Conservation (phyloP, 116 monocot species). For the Dioscorea cayenensis region DNA sequence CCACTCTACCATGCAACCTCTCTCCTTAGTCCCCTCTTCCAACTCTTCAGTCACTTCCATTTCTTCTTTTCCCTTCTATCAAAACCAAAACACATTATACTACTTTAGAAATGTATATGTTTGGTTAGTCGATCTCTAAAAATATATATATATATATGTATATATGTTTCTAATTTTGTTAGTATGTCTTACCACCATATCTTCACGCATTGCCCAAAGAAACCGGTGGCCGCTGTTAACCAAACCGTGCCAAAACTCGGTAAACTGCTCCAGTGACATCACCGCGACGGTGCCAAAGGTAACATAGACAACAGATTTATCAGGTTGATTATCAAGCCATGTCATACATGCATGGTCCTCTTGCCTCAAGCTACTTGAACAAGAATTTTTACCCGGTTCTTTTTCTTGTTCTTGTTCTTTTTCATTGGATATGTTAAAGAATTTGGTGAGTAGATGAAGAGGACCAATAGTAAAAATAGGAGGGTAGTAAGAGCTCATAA, state of each 20-base stretch:
- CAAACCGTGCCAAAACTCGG: slow-evolving; percentile 13
- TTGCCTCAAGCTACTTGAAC: slow-evolving; percentile 5
- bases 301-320: slow-evolving; percentile 22
- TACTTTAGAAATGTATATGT: too few species aligned
- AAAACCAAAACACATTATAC: too few species aligned
- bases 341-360: slow-evolving; percentile 14
- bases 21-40: slow-evolving; percentile 7
- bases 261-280: slow-evolving; percentile 4
- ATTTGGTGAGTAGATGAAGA: background rate
- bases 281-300: slow-evolving; percentile 23
- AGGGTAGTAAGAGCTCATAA: slow-evolving; percentile 17
- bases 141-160: too few species aligned
- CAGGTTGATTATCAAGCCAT: slow-evolving; percentile 14
- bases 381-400: background rate
- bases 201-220: slow-evolving; percentile 17
- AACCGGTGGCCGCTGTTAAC: slow-evolving; percentile 9
- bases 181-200: slow-evolving; percentile 1
- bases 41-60: background rate
- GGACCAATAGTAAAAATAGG: slow-evolving; percentile 23
- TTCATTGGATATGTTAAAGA: too few species aligned
- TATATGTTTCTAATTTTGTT: too few species aligned
- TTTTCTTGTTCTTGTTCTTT: background rate
- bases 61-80: background rate
- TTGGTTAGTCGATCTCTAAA: too few species aligned
- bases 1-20: slow-evolving; percentile 19